These are phyloP conservation scores for Coemansia sp. DNA, from an alignment of 192 early-diverging fungal genomes.

Conservation along the genomic window DNA sequence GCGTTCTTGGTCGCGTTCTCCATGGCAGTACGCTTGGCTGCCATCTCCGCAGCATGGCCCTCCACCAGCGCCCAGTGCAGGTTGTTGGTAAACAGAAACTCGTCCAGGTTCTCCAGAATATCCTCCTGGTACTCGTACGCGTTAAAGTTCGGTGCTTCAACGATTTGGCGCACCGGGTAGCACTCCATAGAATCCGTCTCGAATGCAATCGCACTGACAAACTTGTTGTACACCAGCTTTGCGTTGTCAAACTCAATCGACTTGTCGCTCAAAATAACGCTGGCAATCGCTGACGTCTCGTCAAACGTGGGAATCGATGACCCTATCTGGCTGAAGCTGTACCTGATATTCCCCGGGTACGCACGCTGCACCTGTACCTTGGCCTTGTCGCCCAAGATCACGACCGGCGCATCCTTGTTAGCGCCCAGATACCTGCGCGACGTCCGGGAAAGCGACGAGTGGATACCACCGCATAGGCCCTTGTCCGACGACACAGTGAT, in stretches of 20 bases:
- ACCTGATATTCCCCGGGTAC: slow-evolving; percentile 67
- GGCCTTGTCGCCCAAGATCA: slow-evolving; percentile 90
- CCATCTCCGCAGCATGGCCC: slow-evolving; percentile 93
- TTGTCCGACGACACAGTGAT: slow-evolving; percentile 90
- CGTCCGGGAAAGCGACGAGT: slow-evolving; percentile 85
- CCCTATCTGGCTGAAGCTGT: slow-evolving; percentile 91
- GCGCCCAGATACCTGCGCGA: slow-evolving; percentile 63
- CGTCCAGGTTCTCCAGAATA: slow-evolving; percentile 79
- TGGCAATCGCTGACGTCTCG: slow-evolving; percentile 80
- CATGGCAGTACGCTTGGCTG: slow-evolving; percentile 96
- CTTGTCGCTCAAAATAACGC: slow-evolving; percentile 66
- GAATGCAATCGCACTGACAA: slow-evolving; percentile 90
- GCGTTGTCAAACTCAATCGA: slow-evolving; percentile 61
- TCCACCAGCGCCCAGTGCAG: slow-evolving; percentile 95
- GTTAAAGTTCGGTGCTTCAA: slow-evolving; percentile 76
- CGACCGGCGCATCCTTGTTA: slow-evolving; percentile 56
- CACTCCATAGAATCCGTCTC: slow-evolving; percentile 65
- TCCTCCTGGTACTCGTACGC: slow-evolving; percentile 91
- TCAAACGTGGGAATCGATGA: slow-evolving; percentile 82
- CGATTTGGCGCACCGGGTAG: slow-evolving; percentile 59
- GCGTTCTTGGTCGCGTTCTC: slow-evolving; percentile 99
- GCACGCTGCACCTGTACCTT: slow-evolving; percentile 82
- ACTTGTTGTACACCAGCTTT: slow-evolving; percentile 89
- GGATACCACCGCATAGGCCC: slow-evolving; percentile 99
- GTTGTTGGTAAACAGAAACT: slow-evolving; percentile 92